Conservation (phyloP, 176 grass and related monocot species). For the Poa pratensis region DNA sequence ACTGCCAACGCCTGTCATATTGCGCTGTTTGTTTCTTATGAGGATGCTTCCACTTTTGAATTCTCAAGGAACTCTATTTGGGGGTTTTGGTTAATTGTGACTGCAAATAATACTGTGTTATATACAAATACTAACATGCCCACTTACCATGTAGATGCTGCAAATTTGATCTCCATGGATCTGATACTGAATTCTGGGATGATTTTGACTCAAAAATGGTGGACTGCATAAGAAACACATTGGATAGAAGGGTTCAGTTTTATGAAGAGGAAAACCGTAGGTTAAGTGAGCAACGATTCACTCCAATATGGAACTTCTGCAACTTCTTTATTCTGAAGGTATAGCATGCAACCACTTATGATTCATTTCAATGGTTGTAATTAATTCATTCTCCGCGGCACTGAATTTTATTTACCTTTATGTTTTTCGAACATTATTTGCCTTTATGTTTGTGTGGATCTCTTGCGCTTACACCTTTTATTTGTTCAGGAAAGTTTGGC, state of each 20-base stretch:
- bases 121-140: slow-evolving; percentile 32
- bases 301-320: slow-evolving; percentile 98
- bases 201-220: slow-evolving; percentile 95
- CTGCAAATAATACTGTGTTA: neutral
- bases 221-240: slow-evolving; percentile 91
- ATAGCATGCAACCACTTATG: slow-evolving; percentile 7
- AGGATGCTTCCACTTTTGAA: slow-evolving; percentile 10
- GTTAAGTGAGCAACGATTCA: slow-evolving; percentile 92
- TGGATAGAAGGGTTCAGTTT: slow-evolving; percentile 89
- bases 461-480: slow-evolving; percentile 17
- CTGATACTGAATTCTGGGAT: slow-evolving; percentile 87
- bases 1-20: slow-evolving; percentile 11
- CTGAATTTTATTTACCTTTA: slow-evolving; percentile 21
- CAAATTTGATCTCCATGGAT: slow-evolving; percentile 92
- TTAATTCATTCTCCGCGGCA: slow-evolving; percentile 35
- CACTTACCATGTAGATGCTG: slow-evolving; percentile 72
- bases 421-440: neutral
- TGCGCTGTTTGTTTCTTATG: slow-evolving; percentile 24
- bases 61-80: slow-evolving; percentile 21
- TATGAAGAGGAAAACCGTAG: slow-evolving; percentile 96
- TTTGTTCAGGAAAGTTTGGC: slow-evolving; percentile 94
- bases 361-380: slow-evolving; percentile 27
- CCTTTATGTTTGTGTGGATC: slow-evolving; percentile 20
- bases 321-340: slow-evolving; percentile 99
- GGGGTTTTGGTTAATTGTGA: neutral